Base-by-base conservation (phyloP, 2,329 filamentous ascomycete species). In the Pseudohalonectria lignicola region DNA sequence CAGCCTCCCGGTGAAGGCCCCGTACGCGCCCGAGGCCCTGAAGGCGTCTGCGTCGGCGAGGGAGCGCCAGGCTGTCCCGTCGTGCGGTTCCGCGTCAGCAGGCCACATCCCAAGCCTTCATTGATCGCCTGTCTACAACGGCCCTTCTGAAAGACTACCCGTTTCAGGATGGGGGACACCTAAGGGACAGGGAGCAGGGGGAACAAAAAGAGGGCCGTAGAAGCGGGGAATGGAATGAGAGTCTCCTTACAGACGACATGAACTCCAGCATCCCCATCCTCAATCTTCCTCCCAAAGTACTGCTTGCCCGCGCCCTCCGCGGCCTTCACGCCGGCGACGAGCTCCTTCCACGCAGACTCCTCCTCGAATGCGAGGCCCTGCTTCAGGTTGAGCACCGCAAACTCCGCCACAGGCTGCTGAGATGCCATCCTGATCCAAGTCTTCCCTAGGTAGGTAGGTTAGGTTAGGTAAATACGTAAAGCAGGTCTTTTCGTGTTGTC, bases 1-100 rank as follows among this genome's bases (percentile, higher is more conserved):
- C 5, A 39, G 13, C n/a, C n/a, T n/a, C n/a, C n/a, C n/a, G n/a
- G n/a, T n/a, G 4, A 38, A 16, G 8, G 39, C 37, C n/a, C 3
- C 16, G 5, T 29, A 29, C 26, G 13, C 18, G 13, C 19, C 19
- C n/a, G 26, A 9, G 10, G 39, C 15, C 4, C 19, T 34, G 23
- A 40, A 43, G n/a, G 36, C 29, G 9, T 28, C 25, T 8, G 25
- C 19, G 10, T 36, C 42, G 1, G 19, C 33, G 8, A 33, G 29
- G 12, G 38, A 38, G 20, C 38, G 19, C 41, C 41, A 43, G 21
- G 37, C 39, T 43, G 23, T 18, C 20, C 4, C n/a, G 10, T 23
- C 17, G 9, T n/a, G 21, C n/a, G n/a, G n/a, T n/a, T n/a, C n/a
- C n/a, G n/a, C n/a, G n/a, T n/a, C n/a, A n/a, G n/a, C n/a, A n/a